Evolutionary conservation across 148 eudicot genomes (phyloP), one percentile per base, ranked within the genome.

Genomic region (Oxyria digyna): DNA sequence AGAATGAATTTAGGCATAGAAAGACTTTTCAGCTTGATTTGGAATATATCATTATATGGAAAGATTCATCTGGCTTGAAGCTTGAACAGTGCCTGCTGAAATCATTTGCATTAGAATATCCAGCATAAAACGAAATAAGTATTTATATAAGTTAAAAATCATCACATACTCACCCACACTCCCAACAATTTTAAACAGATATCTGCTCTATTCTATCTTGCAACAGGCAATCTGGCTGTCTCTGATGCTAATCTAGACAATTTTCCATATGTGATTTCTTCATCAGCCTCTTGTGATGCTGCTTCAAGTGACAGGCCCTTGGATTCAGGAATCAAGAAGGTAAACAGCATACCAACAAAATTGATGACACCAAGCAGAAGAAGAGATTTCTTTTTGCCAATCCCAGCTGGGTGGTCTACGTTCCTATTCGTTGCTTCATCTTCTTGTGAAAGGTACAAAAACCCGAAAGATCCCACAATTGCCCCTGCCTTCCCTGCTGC

Each of bases 401-500:
- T 74, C 48, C 81, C 81, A 10, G 74, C 63, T 0, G 81, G 77
- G 67, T 70, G 74, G 6, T 76, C 74, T 4, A 17, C 63, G 3
- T 70, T 62, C 33, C 77, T 78, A 64, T 65, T 70, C 1, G 71
- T 17, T 0, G 63, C 70, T 9, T 78, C 74, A 26, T 42, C 23
- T 0, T 70, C 77, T 65, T 77, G 80, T 0, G 80, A 73, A 6
- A 69, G 54, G 71, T 77, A 77, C 31, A 77, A 31, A 40, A 74
- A 78, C 31, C 80, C 80, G 13, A 78, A 78, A 7, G 77, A 76
- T 17, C 80, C 80, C 0, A 78, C 45, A 1, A 78, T 78, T 1
- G 80, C 80, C 26, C 80, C 80, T 0, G 81, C 81, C 27, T 74
- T 78, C 20, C 81, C 77, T 13, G 74, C 38, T 1, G 77, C 81